Base-by-base conservation (phyloP, 2,329 filamentous ascomycete genomes). In the Beauveria sp. region DNA sequence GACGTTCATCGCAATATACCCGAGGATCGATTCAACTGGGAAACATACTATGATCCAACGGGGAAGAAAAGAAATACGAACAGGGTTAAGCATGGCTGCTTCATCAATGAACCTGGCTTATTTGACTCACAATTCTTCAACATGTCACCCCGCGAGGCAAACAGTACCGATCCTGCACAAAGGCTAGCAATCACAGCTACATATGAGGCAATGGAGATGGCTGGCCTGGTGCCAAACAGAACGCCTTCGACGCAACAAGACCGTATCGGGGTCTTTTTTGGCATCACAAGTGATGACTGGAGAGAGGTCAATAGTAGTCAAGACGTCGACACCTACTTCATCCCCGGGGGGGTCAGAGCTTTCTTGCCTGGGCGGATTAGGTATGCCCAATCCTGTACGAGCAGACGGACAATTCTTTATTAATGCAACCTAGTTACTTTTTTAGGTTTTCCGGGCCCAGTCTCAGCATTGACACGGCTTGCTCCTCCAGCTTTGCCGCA, bases 101-200 rank as follows among this genome's bases (percentile, higher is more conserved):
- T 44, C 40, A 30, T 90, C 61, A 82, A 90, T 43, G 79, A 89
- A 60, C 87, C 88, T 0, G 87, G 86, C 59, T 76, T 87, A 24
- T 92, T 92, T 67, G 89, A 92, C 67, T 82, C 87, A 3, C 78
- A 82, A 1, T 91, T 92, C 76, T 92, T 92, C 80, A 89, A 89
- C 70, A 90, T 92, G 82, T 91, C 87, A 47, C 88, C 89, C 4
- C 81, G 86, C 64, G 89, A 92, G 72, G 62, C 41, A 55, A 34
- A 82, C 47, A 85, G 89, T 66, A 88, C 84, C 1, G 89, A 92
- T 70, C 89, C 89, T 0, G 87, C 87, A 77, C 88, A 90, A 68
- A 80, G 89, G 65, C 76, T 92, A 34, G 85, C 86, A 14, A 37
- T 52, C n/a, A 37, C 30, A 5, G 30, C 50, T 4, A 37, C 50